Evolutionary conservation across 352 stramenopile species (phyloP), one percentile per base, ranked within the genome.

Genomic region (Phytophthora melonis): DNA sequence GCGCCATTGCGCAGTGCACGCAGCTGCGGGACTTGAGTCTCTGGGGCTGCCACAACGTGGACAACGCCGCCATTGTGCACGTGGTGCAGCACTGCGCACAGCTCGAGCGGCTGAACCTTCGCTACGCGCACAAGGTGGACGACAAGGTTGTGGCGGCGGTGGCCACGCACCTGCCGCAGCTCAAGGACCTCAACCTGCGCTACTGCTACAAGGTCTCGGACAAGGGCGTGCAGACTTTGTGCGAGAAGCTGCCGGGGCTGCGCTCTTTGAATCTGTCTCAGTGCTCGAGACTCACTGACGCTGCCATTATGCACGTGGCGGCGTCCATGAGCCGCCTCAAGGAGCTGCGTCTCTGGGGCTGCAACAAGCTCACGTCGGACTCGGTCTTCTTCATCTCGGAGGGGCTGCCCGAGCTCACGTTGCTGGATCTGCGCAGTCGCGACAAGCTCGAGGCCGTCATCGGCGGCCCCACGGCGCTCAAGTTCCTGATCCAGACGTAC

Each of bases 171-270:
- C 36, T 89, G 36, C 80, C 77, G 9, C 69, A 81, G 47, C 79
- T 97, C 7, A 85, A 84, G 53, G 77, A 93, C 23, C 64, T 97
- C 55, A 94, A 95, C 55, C 43, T 97, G 45, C 88, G 88, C 52
- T 97, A 97, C 73, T 95, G 88, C 79, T 95, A 93, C 86, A 95
- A 95, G 65, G 68, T 97, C 16, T 92, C 90, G 34, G 90, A 97
- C 60, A 79, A 76, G 11, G 83, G 75, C 19, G 88, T 97, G 9
- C 58, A 64, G 8, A 66, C 72, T 14, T 71, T 97, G 34, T 95
- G 88, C 57, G 71, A 85, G 18, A 74, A 65, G 5, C 32, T 93
- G 27, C 60, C 72, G 8, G 56, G 70, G 3, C 77, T 97, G 50
- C 72, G 83, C 36, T 83, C 75, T n/a, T 69, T 97, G 47, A 93